Conservation (phyloP, 2,329 filamentous ascomycete species). For the Pseudocercospora musae region DNA sequence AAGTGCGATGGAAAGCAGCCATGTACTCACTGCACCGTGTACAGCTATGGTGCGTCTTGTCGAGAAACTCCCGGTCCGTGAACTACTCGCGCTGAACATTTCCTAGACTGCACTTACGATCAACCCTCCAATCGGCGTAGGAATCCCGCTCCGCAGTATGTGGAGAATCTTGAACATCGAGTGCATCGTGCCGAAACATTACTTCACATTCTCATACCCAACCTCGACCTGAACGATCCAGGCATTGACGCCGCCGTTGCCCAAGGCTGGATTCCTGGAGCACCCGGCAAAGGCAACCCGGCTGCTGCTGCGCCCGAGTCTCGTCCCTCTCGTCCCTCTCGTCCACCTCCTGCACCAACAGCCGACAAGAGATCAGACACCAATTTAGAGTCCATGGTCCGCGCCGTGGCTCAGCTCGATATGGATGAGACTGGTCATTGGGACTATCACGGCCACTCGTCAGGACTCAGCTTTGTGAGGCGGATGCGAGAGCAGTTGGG, state of each 20-base stretch:
- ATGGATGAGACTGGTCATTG: slow-evolving; percentile 87
- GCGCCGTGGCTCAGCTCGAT: slow-evolving; percentile 85
- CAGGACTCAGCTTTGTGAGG: slow-evolving; percentile 81
- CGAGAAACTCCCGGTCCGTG: too few species aligned
- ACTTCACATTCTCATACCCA: slow-evolving; percentile 74
- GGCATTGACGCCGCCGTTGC: slow-evolving; percentile 70
- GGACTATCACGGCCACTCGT: slow-evolving; percentile 94
- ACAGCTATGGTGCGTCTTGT: slow-evolving; percentile 93
- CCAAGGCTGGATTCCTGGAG: slow-evolving; percentile 39
- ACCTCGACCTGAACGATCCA: slow-evolving; percentile 80
- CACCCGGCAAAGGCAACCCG: slow-evolving; percentile 32
- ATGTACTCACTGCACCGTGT: slow-evolving; percentile 89
- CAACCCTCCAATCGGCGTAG: slow-evolving; percentile 88
- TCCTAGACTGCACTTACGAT: slow-evolving; percentile 87
- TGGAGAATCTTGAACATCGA: slow-evolving; percentile 80
- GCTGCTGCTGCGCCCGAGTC: slow-evolving; percentile 22
- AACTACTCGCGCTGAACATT: background rate
- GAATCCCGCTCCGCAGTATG: slow-evolving; percentile 88
- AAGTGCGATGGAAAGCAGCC: slow-evolving; percentile 56
- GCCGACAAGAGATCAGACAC: slow-evolving; percentile 54
- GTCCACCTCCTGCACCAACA: slow-evolving; percentile 37
- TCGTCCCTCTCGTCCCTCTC: slow-evolving; percentile 23
- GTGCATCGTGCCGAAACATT: slow-evolving; percentile 79
- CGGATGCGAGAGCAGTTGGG: slow-evolving; percentile 86
- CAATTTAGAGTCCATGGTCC: slow-evolving; percentile 89